Conservation (phyloP, 2,329 filamentous ascomycete species). For the Phyllosticta citrichinensis region DNA sequence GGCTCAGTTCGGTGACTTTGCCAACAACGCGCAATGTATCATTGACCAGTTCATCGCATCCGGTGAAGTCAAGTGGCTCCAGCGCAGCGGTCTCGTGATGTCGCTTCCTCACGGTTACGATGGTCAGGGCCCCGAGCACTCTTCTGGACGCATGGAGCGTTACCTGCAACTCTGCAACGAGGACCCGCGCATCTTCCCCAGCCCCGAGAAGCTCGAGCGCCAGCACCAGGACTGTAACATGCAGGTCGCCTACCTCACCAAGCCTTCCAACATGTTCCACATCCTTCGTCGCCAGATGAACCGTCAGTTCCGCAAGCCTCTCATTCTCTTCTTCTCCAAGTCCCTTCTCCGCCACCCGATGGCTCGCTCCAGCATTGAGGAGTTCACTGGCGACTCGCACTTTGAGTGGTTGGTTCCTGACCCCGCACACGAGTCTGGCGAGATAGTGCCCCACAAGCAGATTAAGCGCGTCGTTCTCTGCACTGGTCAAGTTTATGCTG, state of each 20-base stretch:
- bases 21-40: slow-evolving; percentile 98
- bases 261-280: slow-evolving; percentile 92
- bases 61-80: slow-evolving; percentile 97
- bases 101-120: slow-evolving; percentile 97
- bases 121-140: slow-evolving; percentile 96
- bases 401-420: slow-evolving; percentile 97
- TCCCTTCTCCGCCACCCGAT: slow-evolving; percentile 88
- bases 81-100: slow-evolving; percentile 92
- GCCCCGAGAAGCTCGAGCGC: slow-evolving; percentile 77
- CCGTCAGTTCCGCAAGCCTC: slow-evolving; percentile 96
- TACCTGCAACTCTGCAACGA: slow-evolving; percentile 97
- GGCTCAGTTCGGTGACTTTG: slow-evolving; percentile 98
- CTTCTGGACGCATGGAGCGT: slow-evolving; percentile 91
- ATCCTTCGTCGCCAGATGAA: slow-evolving; percentile 95
- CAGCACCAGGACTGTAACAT: slow-evolving; percentile 99
- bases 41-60: slow-evolving; percentile 98
- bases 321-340: slow-evolving; percentile 98
- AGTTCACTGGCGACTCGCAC: slow-evolving; percentile 82
- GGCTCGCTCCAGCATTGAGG: slow-evolving; percentile 78
- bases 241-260: slow-evolving; percentile 97
- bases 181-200: slow-evolving; percentile 87
- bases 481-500: slow-evolving; percentile 86
- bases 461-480: slow-evolving; percentile 93
- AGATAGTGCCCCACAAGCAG: slow-evolving; percentile 69
- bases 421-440: slow-evolving; percentile 65